Base-by-base conservation (phyloP, 2,329 filamentous ascomycete genomes). In the Ceratocystis ficicola region DNA sequence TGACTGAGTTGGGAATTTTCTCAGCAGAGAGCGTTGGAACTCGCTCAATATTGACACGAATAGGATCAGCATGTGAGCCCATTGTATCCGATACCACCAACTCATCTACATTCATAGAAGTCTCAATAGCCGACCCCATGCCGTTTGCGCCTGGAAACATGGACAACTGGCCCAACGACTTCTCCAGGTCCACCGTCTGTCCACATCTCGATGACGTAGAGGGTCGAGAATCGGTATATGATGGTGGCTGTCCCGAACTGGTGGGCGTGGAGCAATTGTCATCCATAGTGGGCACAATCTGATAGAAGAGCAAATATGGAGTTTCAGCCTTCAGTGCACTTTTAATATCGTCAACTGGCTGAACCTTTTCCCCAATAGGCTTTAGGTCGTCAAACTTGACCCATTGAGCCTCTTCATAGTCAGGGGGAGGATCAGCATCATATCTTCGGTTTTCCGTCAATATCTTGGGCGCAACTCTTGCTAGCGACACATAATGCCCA, bases 261-360 rank as follows among this genome's bases (percentile, higher is more conserved):
- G 75, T 75, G 5, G 80, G 78, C 0, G 77, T 77, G 4, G 80
- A 80, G 1, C 76, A 72, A 1, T 79, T 77, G 6, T 87, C 82
- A 66, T 92, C 88, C 36, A 90, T 84, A 71, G 95, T 90, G 0
- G 93, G 92, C 36, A 95, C 83, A 50, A 97, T 89, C 74, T 96
- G 93, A 72, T 96, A 99, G 75, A 97, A 97, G 0, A 99, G 79
- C 5, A 97, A 81, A 73, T 97, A 97, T 0, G 94, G 93, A 74
- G 90, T 95, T 74, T 96, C 92, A n/a, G 87, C 82, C 70, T 84
- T 87, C 62, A 97, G 77, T 0, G 89, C 87, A 70, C 87, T 77
- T 68, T 89, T 86, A 70, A 86, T 83, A 69, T 96, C 87, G 71
- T 95, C 84, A 62, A 96, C 86, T 65, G 87, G 81, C 0, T 80